Percentiles rank a stretch among this genome's conserved stretches.
Evolutionary conservation across 2,329 filamentous ascomycete species (phyloP).

Genomic region (Penicillium sp.): DNA sequence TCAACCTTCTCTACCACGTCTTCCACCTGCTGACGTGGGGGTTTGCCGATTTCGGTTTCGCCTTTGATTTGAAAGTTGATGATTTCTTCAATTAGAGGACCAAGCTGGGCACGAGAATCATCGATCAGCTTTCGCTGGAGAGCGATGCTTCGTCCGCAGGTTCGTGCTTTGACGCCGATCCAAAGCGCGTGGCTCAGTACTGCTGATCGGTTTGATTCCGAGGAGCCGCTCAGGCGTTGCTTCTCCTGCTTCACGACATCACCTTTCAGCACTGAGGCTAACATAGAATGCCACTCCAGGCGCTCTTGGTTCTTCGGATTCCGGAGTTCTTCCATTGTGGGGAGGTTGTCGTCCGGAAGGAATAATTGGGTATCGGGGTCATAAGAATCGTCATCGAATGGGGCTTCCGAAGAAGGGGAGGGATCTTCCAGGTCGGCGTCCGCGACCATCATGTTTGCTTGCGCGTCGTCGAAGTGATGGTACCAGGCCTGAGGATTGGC

Average conservation of each 20-base stretch:
- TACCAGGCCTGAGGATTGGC: slow-evolving; percentile 79
- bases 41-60: slow-evolving; percentile 84
- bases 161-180: slow-evolving; percentile 79
- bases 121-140: slow-evolving; percentile 86
- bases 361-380: slow-evolving; percentile 92
- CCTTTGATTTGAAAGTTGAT: slow-evolving; percentile 93
- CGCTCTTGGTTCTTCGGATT: slow-evolving; percentile 85
- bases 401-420: slow-evolving; percentile 78
- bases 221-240: slow-evolving; percentile 82
- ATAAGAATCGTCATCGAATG: slow-evolving; percentile 77
- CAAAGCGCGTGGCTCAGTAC: slow-evolving; percentile 70
- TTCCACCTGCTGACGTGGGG: slow-evolving; percentile 81
- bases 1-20: slow-evolving; percentile 89
- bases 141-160: slow-evolving; percentile 77
- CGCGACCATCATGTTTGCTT: slow-evolving; percentile 65
- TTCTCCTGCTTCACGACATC: slow-evolving; percentile 98
- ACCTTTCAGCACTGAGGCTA: slow-evolving; percentile 89
- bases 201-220: slow-evolving; percentile 70
- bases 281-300: slow-evolving; percentile 97
- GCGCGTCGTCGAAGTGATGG: slow-evolving; percentile 56
- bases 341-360: slow-evolving; percentile 83
- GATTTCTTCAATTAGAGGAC: slow-evolving; percentile 77
- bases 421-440: slow-evolving; percentile 90
- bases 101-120: slow-evolving; percentile 71
- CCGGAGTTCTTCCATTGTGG: slow-evolving; percentile 83